Evolutionary conservation across 2,329 filamentous ascomycete genomes (phyloP), one percentile per base, ranked within the genome.

Genomic region (Talaromyces amestolkiae): DNA sequence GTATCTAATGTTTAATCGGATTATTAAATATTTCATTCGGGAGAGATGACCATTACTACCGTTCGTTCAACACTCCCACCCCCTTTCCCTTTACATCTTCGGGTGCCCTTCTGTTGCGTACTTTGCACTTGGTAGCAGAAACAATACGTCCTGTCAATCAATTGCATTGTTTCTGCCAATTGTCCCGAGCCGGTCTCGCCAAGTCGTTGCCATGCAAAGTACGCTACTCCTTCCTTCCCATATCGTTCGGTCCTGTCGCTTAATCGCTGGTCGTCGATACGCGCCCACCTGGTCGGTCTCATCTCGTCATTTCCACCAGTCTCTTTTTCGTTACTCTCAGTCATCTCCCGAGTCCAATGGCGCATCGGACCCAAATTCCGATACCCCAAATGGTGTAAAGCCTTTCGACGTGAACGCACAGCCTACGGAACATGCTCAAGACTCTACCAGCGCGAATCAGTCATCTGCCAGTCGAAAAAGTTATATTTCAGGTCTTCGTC

Each of bases 401-500:
- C 65, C 65, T 24, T 47, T 39, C 31, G 65, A 24, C 35, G 54
- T 54, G n/a, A 56, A 58, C 37, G 47, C 54, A 4, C 37, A 70
- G 15, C 61, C 66, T n/a, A 54, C 69, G 15, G 45, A 31, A 22
- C 53, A 49, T 35, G 13, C 19, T n/a, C n/a, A 31, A 27, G 58
- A 63, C 17, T 33, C 63, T 2, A 22, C 27, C 1, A n/a, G n/a
- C 31, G 8, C 15, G 15, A 61, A 70, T 17, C 71, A 67, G 41
- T 35, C 70, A 1, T 69, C 58, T 43, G 72, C 70, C 39, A 72
- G 72, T 17, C 71, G 72, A 10, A 64, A 71, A 15, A 71, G 71
- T 27, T 80, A 80, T 68, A 78, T 78, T 1, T 79, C 78, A 49
- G 77, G 74, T 7, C 64, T 78, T 45, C 77, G 78, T 37, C 73